Evolutionary conservation across 257 asterid genomes (phyloP).

Genomic region (Catharanthus roseus): DNA sequence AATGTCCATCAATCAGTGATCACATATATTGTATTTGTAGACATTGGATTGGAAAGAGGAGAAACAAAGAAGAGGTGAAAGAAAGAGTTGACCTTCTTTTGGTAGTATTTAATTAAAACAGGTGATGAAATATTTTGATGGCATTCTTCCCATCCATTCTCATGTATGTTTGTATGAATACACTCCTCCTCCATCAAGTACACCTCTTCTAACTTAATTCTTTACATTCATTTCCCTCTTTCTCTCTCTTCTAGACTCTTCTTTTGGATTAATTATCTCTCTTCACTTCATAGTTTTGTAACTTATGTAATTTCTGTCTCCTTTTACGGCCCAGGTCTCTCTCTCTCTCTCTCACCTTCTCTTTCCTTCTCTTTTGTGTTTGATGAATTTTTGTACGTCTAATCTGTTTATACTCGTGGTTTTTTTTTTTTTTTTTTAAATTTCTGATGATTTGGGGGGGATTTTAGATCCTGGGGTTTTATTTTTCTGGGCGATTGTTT

Average conservation of each 20-base stretch:
- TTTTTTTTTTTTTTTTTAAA: background rate
- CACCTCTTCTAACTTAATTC: background rate
- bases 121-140: conserved; percentile 9
- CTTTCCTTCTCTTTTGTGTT: background rate
- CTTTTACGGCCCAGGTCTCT: conserved; percentile 22
- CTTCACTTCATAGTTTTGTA: conserved; percentile 4
- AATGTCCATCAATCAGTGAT: too few relatives aligned
- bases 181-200: background rate
- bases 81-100: conserved; percentile 15
- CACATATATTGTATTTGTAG: background rate
- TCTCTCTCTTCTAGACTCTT: background rate
- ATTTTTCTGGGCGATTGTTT: background rate
- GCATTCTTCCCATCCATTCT: conserved; percentile 8
- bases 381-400: background rate
- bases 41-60: background rate
- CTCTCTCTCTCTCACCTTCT: conserved; percentile 12
- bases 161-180: background rate
- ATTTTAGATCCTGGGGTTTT: conserved; percentile 10
- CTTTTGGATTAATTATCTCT: background rate
- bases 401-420: conserved; percentile 1
- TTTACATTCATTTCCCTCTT: background rate
- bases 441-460: conserved; percentile 27
- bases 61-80: background rate
- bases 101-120: conserved; percentile 13
- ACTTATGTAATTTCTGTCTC: too few relatives aligned